Conservation (phyloP, 305 asterid genomes). For the Rubia tinctorum region DNA sequence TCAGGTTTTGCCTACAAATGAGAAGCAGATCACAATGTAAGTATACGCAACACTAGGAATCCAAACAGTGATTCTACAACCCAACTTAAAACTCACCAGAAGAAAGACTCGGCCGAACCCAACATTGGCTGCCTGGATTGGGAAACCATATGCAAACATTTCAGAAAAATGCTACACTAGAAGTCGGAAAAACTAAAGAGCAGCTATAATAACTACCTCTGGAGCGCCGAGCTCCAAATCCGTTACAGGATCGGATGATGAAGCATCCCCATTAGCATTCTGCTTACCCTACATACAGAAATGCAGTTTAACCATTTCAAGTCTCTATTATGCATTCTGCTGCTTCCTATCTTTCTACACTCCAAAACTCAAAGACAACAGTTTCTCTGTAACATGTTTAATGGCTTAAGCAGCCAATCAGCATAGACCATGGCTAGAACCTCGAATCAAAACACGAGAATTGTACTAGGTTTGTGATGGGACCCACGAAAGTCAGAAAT, state of each 20-base stretch:
- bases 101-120: slow-evolving; percentile 66
- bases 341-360: neutral
- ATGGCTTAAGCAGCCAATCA: neutral
- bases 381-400: neutral
- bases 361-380: neutral
- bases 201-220: slow-evolving; percentile 39
- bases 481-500: neutral
- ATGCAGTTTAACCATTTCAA: neutral
- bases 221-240: slow-evolving; percentile 78
- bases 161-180: slow-evolving; percentile 6
- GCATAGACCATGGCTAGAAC: neutral
- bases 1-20: slow-evolving; percentile 72
- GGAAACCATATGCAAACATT: slow-evolving; percentile 23
- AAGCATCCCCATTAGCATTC: slow-evolving; percentile 22
- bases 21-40: slow-evolving; percentile 17
- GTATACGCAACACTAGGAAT: slow-evolving; percentile 5
- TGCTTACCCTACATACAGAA: slow-evolving; percentile 1
- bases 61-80: slow-evolving; percentile 7
- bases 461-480: neutral
- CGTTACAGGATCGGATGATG: slow-evolving; percentile 39
- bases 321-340: neutral
- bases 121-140: slow-evolving; percentile 69
- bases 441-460: neutral
- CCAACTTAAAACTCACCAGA: slow-evolving; percentile 50
- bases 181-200: slow-evolving; percentile 4